These are phyloP conservation scores for Furcasterigmium furcatum DNA, from an alignment of 2,329 filamentous ascomycete genomes.

Conservation along the genomic window DNA sequence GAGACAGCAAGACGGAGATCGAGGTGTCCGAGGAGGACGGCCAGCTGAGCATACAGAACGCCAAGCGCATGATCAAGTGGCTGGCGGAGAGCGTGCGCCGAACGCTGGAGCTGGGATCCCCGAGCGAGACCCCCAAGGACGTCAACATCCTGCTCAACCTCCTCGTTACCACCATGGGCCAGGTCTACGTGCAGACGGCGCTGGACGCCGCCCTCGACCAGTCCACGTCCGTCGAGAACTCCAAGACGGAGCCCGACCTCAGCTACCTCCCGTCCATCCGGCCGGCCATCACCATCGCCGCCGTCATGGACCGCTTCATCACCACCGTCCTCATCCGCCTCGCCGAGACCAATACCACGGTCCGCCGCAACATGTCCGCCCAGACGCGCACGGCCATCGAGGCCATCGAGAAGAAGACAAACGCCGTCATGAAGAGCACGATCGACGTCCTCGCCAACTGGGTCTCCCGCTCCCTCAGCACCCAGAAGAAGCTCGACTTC, in stretches of 20 bases:
- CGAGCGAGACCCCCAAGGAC: constrained; percentile 89
- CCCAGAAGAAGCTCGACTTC: constrained; percentile 87
- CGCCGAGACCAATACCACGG: constrained; percentile 84
- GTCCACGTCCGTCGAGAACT: constrained; percentile 71
- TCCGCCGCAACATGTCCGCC: constrained; percentile 85
- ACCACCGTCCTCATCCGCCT: constrained; percentile 86
- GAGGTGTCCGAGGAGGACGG: constrained; percentile 91
- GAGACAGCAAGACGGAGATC: constrained; percentile 77
- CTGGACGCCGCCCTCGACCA: constrained; percentile 70
- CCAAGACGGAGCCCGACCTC: constrained; percentile 84
- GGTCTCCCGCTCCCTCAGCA: constrained; percentile 66
- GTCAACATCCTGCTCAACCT: constrained; percentile 81
- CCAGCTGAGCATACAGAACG: constrained; percentile 73
- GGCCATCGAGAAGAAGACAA: constrained; percentile 81
- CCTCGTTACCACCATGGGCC: constrained; percentile 82
- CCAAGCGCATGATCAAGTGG: constrained; percentile 99
- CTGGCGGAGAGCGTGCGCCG: constrained; percentile 90
- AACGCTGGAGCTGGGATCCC: constrained; percentile 84
- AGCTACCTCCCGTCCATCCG: constrained; percentile 76
- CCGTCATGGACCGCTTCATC: constrained; percentile 90
- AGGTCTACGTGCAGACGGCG: constrained; percentile 69
- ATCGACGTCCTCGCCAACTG: constrained; percentile 71
- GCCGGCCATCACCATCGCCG: constrained; percentile 82
- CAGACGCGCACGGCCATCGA: constrained; percentile 70
- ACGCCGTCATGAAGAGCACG: constrained; percentile 53